Conservation (phyloP, 2,329 filamentous ascomycete species). For the Pestalotiopsis fici region DNA sequence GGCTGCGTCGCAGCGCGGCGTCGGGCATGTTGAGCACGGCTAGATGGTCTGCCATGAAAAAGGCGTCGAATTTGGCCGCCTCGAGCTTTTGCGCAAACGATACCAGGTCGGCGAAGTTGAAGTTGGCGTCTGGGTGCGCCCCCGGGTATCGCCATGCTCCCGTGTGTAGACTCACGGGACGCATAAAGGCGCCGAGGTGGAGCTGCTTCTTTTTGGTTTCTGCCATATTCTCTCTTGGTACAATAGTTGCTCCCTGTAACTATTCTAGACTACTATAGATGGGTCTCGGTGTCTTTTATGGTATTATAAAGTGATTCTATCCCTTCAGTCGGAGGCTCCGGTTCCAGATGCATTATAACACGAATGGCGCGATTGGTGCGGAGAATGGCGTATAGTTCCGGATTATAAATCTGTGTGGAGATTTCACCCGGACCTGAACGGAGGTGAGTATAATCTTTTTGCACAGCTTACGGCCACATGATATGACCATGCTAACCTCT, state of each 20-base stretch:
- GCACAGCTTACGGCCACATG: neutral
- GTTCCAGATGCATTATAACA: neutral
- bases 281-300: constrained; percentile 9
- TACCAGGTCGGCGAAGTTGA: constrained; percentile 54
- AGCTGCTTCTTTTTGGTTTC: constrained; percentile 35
- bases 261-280: neutral
- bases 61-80: constrained; percentile 55
- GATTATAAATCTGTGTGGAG: constrained; percentile 7
- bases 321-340: neutral
- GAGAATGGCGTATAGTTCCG: constrained; percentile 19
- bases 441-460: neutral
- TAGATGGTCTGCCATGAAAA: constrained; percentile 58
- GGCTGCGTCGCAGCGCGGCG: constrained; percentile 57
- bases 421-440: neutral
- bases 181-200: constrained; percentile 61
- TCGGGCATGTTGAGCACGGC: constrained; percentile 58
- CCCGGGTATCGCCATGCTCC: constrained; percentile 59
- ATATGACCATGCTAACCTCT: neutral
- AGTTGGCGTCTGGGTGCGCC: constrained; percentile 57
- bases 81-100: constrained; percentile 55
- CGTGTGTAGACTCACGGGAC: constrained; percentile 56
- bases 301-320: constrained; percentile 8
- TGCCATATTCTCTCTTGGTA: constrained; percentile 12
- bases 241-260: neutral
- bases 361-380: constrained; percentile 21